These are phyloP conservation scores for Ophiostoma montium DNA, from an alignment of 2,329 filamentous ascomycete species.

Conservation along the genomic window DNA sequence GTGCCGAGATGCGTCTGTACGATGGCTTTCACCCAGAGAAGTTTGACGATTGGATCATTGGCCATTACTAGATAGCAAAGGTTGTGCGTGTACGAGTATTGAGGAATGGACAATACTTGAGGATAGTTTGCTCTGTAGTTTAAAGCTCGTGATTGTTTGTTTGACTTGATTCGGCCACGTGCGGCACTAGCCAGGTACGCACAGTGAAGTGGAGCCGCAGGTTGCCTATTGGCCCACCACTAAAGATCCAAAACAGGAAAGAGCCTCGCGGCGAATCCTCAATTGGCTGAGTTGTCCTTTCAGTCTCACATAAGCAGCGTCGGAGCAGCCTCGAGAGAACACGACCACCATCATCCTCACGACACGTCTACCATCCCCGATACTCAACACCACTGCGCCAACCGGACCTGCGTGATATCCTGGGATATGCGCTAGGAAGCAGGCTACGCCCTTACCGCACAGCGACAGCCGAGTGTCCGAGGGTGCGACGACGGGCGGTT, in stretches of 20 bases:
- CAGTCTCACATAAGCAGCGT: background rate
- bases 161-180: too few relatives aligned
- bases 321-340: background rate
- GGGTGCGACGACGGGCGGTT: too few relatives aligned
- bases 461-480: too few relatives aligned
- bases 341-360: too few relatives aligned
- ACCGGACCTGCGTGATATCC: too few relatives aligned
- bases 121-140: background rate
- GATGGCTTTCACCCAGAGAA: slow-evolving; percentile 31
- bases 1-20: slow-evolving; percentile 38
- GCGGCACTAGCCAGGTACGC: background rate
- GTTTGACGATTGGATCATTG: slow-evolving; percentile 46
- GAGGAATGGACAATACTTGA: background rate
- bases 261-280: background rate
- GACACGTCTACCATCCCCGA: background rate
- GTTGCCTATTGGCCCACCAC: slow-evolving; percentile 2
- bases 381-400: background rate
- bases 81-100: too few relatives aligned
- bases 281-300: slow-evolving; percentile 12
- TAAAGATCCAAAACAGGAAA: background rate
- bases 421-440: too few relatives aligned
- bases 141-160: too few relatives aligned
- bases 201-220: background rate
- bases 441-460: too few relatives aligned
- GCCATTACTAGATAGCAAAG: slow-evolving; percentile 56